Percentiles rank a stretch among this genome's conserved stretches.
phyloP scores from a whole-genome alignment of 345 rosid genomes.

The Camelina laxa region DNA sequence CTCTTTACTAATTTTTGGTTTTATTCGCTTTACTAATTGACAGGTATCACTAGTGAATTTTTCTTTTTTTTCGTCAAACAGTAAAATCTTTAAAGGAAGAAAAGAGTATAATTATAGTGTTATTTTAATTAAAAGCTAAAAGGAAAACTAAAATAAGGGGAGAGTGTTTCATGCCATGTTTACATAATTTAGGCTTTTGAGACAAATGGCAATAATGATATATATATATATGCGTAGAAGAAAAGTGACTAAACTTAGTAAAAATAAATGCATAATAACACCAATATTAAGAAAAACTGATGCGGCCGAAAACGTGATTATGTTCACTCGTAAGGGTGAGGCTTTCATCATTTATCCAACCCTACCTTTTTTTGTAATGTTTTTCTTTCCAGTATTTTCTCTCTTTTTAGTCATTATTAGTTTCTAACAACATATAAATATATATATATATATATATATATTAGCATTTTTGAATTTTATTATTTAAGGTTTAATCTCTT shows the following conservation, averaged over 20 bases:
- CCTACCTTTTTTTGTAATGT: constrained; percentile 5
- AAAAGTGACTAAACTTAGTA: constrained; percentile 43
- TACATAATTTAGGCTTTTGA: constrained; percentile 57
- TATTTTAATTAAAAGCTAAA: constrained; percentile 38
- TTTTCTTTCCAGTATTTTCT: not conserved
- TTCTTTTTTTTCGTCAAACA: not conserved
- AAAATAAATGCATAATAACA: constrained; percentile 18
- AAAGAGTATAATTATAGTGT: constrained; percentile 2
- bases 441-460: no score
- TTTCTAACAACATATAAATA: not conserved
- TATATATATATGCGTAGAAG: constrained; percentile 53
- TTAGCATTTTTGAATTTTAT: not conserved
- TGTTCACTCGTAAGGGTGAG: constrained; percentile 31
- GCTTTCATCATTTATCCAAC: constrained; percentile 40
- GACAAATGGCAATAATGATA: constrained; percentile 47
- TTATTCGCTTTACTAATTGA: constrained; percentile 4
- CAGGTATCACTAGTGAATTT: not conserved
- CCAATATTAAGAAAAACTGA: constrained; percentile 4
- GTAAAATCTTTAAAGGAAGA: constrained; percentile 7
- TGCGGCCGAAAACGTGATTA: constrained; percentile 46
- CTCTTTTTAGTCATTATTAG: not conserved
- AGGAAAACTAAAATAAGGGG: constrained; percentile 37
- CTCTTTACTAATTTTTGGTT: not conserved
- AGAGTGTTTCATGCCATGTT: constrained; percentile 36
- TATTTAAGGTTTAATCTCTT: not conserved